Evolutionary conservation across 2,329 filamentous ascomycete species (phyloP), one percentile per base, ranked within the genome.

Genomic region (Laburnicola sp.): DNA sequence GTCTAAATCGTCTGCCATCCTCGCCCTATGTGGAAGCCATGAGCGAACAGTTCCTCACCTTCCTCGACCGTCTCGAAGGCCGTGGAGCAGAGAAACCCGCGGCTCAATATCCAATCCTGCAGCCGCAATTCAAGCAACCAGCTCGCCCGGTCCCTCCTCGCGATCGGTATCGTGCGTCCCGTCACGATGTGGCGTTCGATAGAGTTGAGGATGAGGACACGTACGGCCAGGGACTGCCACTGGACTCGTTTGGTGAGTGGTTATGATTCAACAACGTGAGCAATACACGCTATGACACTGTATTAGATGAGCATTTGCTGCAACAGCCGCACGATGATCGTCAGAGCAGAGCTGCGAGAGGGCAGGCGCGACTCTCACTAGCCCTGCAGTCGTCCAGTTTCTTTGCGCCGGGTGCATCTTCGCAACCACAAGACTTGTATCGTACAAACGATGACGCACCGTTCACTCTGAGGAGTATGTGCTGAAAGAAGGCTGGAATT

Each of bases 161-260:
- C 39, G 59, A 69, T 37, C 65, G 62, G 2, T 71, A 64, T 53
- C 66, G 63, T 27, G 48, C 56, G 4, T 50, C 45, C 22, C 60
- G 56, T 34, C 51, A 58, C 11, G 48, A 60, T 21, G 41, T 48
- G 21, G 43, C 56, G 31, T 62, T 63, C 44, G 65, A 67, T 34
- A 36, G 37, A 1, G 55, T 65, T 3, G 68, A 65, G 38, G 69
- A 69, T 22, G 62, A 70, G 28, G 43, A 53, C 9, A 28, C 45
- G 16, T 39, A 53, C 39, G 51, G 31, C 16, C 23, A 50, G 26
- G 45, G 52, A 11, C 22, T 30, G 31, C 10, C 38, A 4, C 66
- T 80, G 9, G 78, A 82, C 68, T 73, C 73, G 2, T 82, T 81
- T 57, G 79, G 80, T 82, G 58, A 58, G 71, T 48, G 11, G 1